A percentile compares a stretch with the other conserved stretches of the same genome.
Evolutionary conservation across 176 grass and related monocot species (phyloP).

Genomic region (Oryza officinalis): DNA sequence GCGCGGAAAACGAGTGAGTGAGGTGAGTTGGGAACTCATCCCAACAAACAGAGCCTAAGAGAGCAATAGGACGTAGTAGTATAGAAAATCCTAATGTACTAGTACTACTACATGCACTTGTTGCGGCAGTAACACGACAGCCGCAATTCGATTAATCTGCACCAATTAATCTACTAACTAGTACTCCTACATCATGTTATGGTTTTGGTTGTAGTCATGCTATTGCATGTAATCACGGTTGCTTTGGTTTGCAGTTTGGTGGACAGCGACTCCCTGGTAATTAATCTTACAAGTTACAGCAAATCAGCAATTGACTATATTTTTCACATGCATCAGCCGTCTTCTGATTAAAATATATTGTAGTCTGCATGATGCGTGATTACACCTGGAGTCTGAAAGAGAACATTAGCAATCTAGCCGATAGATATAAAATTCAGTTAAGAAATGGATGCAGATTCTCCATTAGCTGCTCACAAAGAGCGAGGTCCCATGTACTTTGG

Average conservation of each 20-base stretch:
- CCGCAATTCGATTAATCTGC: not conserved
- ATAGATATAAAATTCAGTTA: not conserved
- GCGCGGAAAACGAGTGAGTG: too few relatives aligned
- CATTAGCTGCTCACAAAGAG: not conserved
- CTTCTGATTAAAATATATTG: not conserved
- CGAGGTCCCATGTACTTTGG: constrained; percentile 7
- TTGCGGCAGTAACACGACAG: constrained; percentile 25
- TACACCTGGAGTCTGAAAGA: not conserved
- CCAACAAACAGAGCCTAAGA: too few relatives aligned
- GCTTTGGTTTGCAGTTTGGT: constrained; percentile 19
- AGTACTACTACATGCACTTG: not conserved
- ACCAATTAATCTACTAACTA: not conserved
- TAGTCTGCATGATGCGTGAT: not conserved
- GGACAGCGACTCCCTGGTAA: not conserved
- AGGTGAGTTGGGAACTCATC: too few relatives aligned
- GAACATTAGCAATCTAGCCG: not conserved
- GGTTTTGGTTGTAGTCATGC: not conserved
- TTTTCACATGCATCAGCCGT: not conserved
- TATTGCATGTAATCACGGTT: not conserved
- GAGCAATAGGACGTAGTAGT: too few relatives aligned
- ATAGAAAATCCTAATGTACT: too few relatives aligned
- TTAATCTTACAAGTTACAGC: not conserved
- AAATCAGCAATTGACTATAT: not conserved
- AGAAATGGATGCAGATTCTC: not conserved
- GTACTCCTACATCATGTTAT: not conserved